Evolutionary conservation across 805 yeast species (phyloP).

Genomic region (Jamesozyma jinghongensis): DNA sequence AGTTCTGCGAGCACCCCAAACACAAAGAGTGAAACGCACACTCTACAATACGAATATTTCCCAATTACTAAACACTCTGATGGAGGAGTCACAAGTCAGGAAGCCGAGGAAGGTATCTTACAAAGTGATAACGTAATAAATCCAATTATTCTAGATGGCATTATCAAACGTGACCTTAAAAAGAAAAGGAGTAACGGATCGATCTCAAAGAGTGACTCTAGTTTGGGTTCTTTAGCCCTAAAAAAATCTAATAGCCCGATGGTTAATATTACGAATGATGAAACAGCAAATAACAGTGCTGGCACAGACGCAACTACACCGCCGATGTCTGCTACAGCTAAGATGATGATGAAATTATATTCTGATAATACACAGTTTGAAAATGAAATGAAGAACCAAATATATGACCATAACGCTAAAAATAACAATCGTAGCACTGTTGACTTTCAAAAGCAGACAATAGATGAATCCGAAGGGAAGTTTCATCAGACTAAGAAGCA

Average conservation of each 20-base stretch:
- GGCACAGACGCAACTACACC: constrained; percentile 1
- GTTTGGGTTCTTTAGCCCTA: too few relatives aligned
- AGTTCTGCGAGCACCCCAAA: not conserved
- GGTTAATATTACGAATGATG: not conserved
- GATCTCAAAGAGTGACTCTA: too few relatives aligned
- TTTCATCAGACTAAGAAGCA: too few relatives aligned
- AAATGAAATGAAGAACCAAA: constrained; percentile 4
- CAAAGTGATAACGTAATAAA: constrained; percentile 18
- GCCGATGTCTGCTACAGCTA: constrained; percentile 10
- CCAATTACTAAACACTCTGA: not conserved
- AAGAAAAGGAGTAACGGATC: constrained; percentile 12
- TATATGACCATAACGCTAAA: not conserved
- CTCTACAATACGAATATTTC: constrained; percentile 11
- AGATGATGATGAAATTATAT: constrained; percentile 12
- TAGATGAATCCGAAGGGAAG: too few relatives aligned
- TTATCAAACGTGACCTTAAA: constrained; percentile 18
- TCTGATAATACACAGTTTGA: constrained; percentile 8
- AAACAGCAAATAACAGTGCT: not conserved
- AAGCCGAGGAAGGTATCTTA: constrained; percentile 10
- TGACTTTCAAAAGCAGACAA: not conserved
- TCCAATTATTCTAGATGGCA: constrained; percentile 13
- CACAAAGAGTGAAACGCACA: constrained; percentile 6
- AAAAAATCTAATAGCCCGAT: not conserved
- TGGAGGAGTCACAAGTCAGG: not conserved
- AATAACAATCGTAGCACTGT: not conserved